A percentile compares a stretch with the other conserved stretches of the same genome.
phyloP scores from a whole-genome alignment of 768 basidiomycete genomes.

The Lactarius hengduanensis region DNA sequence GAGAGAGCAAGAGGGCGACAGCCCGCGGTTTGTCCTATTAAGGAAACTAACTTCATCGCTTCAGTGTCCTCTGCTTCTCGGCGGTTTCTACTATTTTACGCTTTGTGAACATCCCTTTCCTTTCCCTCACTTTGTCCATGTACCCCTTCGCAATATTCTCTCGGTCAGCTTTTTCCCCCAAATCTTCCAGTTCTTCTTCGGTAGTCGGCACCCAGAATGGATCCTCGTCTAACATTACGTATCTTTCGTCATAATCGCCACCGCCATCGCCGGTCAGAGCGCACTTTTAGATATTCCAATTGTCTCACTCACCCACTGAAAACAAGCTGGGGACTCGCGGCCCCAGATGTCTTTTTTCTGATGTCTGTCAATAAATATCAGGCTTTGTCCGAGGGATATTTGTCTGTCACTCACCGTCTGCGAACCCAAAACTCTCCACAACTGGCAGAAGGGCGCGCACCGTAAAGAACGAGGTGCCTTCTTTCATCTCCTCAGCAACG shows the following conservation, averaged over 20 bases:
- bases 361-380: conserved; percentile 62
- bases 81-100: conserved; percentile 93
- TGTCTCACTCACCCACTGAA: conserved; percentile 76
- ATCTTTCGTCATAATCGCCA: conserved; percentile 46
- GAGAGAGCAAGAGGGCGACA: not conserved
- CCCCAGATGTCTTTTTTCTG: conserved; percentile 92
- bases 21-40: not conserved
- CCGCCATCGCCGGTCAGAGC: conserved; percentile 27
- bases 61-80: conserved; percentile 92
- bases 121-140: conserved; percentile 84
- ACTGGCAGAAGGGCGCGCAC: conserved; percentile 90
- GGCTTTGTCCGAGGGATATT: not conserved
- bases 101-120: conserved; percentile 96
- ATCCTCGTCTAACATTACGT: conserved; percentile 90
- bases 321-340: conserved; percentile 94
- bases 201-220: conserved; percentile 99
- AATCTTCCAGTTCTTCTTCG: conserved; percentile 93
- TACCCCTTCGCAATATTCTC: conserved; percentile 92
- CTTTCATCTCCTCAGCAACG: conserved; percentile 97
- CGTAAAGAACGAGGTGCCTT: conserved; percentile 93
- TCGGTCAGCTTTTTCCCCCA: conserved; percentile 94
- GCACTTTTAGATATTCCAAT: not conserved
- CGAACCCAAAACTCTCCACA: conserved; percentile 96
- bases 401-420: conserved; percentile 69
- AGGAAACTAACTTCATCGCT: conserved; percentile 36